Conservation (phyloP, 768 basidiomycete species). For the Phylloporus rhodoxanthus region DNA sequence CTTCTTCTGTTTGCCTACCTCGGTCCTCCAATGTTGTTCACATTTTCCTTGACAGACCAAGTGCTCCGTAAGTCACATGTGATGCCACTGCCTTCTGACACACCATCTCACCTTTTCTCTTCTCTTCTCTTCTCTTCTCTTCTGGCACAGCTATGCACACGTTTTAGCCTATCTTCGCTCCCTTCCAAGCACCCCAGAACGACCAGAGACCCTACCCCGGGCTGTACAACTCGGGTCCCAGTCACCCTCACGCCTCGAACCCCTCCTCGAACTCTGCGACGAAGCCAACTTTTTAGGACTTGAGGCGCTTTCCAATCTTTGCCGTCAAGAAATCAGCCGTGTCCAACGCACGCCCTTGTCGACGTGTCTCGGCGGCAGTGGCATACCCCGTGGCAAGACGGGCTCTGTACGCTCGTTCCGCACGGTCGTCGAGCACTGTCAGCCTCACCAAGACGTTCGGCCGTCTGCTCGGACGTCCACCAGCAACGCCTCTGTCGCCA, state of each 20-base stretch:
- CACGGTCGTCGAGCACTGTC: constrained; percentile 52
- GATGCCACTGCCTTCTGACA: background rate
- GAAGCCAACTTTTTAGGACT: constrained; percentile 75
- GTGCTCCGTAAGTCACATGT: constrained; percentile 59
- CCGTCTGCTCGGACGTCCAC: constrained; percentile 6
- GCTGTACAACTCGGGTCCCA: constrained; percentile 45
- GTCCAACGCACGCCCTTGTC: constrained; percentile 37
- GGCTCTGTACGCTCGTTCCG: constrained; percentile 57
- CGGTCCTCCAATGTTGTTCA: constrained; percentile 49
- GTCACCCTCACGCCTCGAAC: constrained; percentile 50
- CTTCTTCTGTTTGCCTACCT: constrained; percentile 49
- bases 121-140: background rate
- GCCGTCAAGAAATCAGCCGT: constrained; percentile 58
- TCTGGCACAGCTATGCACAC: constrained; percentile 53
- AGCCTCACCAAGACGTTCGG: constrained; percentile 21
- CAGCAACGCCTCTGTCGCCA: background rate
- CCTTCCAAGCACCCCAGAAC: constrained; percentile 38
- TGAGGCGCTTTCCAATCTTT: constrained; percentile 56
- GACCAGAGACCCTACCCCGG: constrained; percentile 53
- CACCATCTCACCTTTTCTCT: constrained; percentile 2
- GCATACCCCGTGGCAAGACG: constrained; percentile 36
- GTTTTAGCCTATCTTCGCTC: constrained; percentile 70
- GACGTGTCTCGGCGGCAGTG: constrained; percentile 26
- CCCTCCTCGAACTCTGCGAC: constrained; percentile 69
- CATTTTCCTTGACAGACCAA: constrained; percentile 75